Percentiles rank a stretch among this genome's conserved stretches.
These are phyloP conservation scores for Colletotrichum horii DNA, from an alignment of 2,329 filamentous ascomycete genomes.

Conservation along the genomic window DNA sequence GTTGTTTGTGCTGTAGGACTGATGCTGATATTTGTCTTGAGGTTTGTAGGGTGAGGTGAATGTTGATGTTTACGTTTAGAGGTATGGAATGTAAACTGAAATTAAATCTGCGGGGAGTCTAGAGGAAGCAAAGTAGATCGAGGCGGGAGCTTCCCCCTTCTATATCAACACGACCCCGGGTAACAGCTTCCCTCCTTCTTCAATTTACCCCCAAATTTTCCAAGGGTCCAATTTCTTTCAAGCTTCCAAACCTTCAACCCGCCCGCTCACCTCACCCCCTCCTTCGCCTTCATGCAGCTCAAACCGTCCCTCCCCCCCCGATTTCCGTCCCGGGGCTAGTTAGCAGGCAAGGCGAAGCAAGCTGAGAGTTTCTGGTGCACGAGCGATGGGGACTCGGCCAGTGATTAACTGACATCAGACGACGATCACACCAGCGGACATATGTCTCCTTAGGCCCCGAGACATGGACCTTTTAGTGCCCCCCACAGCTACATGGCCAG, in stretches of 20 bases:
- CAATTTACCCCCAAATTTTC: too few relatives aligned
- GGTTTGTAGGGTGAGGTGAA: neutral
- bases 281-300: neutral
- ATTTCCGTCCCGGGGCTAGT: neutral
- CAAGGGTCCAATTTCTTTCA: conserved; percentile 5
- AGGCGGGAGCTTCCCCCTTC: neutral
- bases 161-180: neutral
- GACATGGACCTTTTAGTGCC: too few relatives aligned
- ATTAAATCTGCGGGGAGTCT: neutral
- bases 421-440: conserved; percentile 6
- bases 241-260: neutral
- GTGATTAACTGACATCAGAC: neutral
- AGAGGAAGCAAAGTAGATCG: neutral
- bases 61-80: neutral
- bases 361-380: neutral
- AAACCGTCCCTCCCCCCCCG: neutral
- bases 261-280: neutral
- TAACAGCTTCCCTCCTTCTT: neutral
- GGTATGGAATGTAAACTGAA: neutral
- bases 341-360: neutral
- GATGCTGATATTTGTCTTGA: neutral
- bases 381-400: neutral
- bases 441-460: too few relatives aligned
- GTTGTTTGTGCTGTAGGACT: neutral
- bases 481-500: too few relatives aligned